phyloP scores from a whole-genome alignment of 2,329 filamentous ascomycete genomes.

The Diplodia intermedia region DNA sequence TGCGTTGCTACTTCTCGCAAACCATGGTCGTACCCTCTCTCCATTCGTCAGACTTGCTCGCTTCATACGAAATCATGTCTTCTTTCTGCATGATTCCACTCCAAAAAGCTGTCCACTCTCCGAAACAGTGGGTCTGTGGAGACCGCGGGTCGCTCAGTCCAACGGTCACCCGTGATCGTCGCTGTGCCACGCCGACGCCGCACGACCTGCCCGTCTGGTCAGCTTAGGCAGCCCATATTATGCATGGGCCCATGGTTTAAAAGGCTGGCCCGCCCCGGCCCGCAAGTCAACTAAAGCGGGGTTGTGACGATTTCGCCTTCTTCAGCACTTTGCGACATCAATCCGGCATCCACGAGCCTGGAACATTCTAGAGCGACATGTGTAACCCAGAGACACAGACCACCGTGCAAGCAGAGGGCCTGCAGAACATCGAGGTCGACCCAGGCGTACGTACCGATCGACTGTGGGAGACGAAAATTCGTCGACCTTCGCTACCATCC shows the following conservation, averaged over 20 bases:
- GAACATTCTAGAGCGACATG: neutral
- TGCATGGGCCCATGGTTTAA: slow-evolving; percentile 2
- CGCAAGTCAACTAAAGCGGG: neutral
- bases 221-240: neutral
- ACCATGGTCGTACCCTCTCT: neutral
- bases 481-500: neutral
- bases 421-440: slow-evolving; percentile 17
- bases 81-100: neutral
- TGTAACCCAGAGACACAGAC: neutral
- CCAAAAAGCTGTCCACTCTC: neutral
- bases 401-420: neutral
- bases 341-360: neutral
- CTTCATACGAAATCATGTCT: neutral
- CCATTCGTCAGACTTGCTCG: neutral
- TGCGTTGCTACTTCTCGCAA: neutral
- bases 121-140: slow-evolving; percentile 1
- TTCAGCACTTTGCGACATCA: neutral
- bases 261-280: slow-evolving; percentile 1
- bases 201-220: neutral
- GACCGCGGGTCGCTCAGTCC: neutral
- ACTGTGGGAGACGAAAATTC: neutral
- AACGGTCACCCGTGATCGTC: neutral
- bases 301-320: neutral
- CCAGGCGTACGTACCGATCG: neutral
- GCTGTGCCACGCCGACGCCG: slow-evolving; percentile 5